phyloP scores from a whole-genome alignment of 1,139 yeast genomes.

The Saccharomycopsis crataegensis region DNA sequence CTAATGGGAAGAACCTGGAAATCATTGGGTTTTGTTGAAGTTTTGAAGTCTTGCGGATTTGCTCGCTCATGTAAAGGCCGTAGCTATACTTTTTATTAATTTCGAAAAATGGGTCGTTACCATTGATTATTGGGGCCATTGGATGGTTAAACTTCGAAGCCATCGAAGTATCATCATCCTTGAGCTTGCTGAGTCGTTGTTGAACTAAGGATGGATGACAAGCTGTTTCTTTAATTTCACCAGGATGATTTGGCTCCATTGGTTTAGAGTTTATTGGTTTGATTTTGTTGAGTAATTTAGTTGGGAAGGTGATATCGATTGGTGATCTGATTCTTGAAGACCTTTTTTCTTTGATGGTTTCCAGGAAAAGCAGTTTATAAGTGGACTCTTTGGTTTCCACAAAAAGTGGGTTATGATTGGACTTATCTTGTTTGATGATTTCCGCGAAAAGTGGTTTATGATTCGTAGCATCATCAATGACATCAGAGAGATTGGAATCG shows the following conservation, averaged over 20 bases:
- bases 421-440: not conserved
- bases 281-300: constrained; percentile 3
- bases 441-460: not conserved
- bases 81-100: constrained; percentile 12
- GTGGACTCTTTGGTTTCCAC: not conserved
- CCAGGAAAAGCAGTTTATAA: not conserved
- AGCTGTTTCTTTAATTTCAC: too few relatives aligned
- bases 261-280: not conserved
- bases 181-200: not conserved
- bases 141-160: constrained; percentile 2
- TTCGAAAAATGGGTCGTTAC: constrained; percentile 12
- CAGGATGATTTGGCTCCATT: too few relatives aligned
- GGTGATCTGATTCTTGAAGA: constrained; percentile 5
- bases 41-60: not conserved
- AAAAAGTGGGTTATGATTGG: not conserved
- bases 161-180: not conserved
- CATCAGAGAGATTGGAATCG: constrained; percentile 1
- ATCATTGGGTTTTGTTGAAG: constrained; percentile 13
- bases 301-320: constrained; percentile 9
- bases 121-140: constrained; percentile 12
- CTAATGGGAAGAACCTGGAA: constrained; percentile 16
- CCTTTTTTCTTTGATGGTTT: not conserved
- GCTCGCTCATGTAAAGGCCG: constrained; percentile 1
- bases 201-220: too few relatives aligned
- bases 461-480: not conserved